Conservation (phyloP, 2,329 filamentous ascomycete genomes). For the Aureobasidium namibiae region DNA sequence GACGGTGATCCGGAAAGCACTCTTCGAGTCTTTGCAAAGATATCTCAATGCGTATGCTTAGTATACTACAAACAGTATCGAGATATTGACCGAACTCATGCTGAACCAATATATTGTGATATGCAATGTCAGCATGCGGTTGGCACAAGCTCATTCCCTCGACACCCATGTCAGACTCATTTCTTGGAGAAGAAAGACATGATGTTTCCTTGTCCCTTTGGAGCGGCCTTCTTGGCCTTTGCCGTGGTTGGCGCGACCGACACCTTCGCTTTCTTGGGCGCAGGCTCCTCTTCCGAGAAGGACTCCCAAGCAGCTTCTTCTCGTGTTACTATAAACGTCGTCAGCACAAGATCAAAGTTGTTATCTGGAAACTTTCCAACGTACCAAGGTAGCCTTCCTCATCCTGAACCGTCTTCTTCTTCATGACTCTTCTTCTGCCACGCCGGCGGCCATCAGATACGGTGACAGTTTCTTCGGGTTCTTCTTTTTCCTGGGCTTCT, state of each 20-base stretch:
- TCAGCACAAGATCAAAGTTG: slow-evolving; percentile 16
- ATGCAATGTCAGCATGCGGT: too few species aligned
- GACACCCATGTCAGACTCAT: too few species aligned
- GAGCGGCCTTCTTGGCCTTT: slow-evolving; percentile 33
- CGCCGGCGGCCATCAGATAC: slow-evolving; percentile 59
- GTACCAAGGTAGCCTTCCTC: slow-evolving; percentile 83
- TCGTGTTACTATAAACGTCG: slow-evolving; percentile 59
- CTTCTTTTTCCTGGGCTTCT: slow-evolving; percentile 7
- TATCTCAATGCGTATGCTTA: too few species aligned
- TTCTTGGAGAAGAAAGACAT: slow-evolving; percentile 92
- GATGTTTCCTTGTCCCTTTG: slow-evolving; percentile 64
- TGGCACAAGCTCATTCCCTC: too few species aligned
- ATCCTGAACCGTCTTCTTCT: slow-evolving; percentile 79
- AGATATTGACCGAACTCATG: too few species aligned
- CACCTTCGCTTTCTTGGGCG: slow-evolving; percentile 46
- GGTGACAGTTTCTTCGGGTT: slow-evolving; percentile 38
- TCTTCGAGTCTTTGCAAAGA: not conserved
- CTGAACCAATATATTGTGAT: too few species aligned
- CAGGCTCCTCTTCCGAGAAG: slow-evolving; percentile 81
- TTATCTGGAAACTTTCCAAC: slow-evolving; percentile 24
- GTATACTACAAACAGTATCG: too few species aligned
- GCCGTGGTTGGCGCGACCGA: slow-evolving; percentile 40
- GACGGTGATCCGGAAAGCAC: not conserved
- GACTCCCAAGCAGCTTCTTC: slow-evolving; percentile 84
- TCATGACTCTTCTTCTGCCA: slow-evolving; percentile 72